These are phyloP conservation scores for Scutellaria minor DNA, from an alignment of 257 asterid species.

Conservation along the genomic window DNA sequence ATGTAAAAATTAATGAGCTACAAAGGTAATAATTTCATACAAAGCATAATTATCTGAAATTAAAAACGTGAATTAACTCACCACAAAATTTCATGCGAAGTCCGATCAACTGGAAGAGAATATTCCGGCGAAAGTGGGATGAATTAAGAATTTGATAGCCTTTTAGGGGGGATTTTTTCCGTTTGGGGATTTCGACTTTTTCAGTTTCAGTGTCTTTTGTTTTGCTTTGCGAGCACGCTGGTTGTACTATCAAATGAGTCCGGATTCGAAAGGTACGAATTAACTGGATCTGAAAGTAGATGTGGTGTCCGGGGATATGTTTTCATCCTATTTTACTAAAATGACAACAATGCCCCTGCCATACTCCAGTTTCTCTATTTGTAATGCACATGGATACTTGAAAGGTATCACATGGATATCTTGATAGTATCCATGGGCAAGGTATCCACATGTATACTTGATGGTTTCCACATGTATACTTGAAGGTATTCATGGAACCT, in stretches of 20 bases:
- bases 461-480: too few species aligned
- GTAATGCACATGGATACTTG: too few species aligned
- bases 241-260: slow-evolving; percentile 33
- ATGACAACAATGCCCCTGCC: slow-evolving; percentile 31
- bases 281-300: slow-evolving; percentile 34
- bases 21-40: background rate
- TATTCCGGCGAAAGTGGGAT: slow-evolving; percentile 32
- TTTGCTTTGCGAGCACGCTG: slow-evolving; percentile 55
- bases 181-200: slow-evolving; percentile 33
- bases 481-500: too few species aligned
- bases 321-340: background rate
- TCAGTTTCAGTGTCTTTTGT: slow-evolving; percentile 27
- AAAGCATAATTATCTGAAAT: background rate
- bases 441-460: too few species aligned
- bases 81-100: slow-evolving; percentile 33
- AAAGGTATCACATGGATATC: too few species aligned
- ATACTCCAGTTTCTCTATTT: background rate
- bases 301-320: slow-evolving; percentile 55
- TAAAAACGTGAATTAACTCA: slow-evolving; percentile 34
- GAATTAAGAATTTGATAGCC: background rate
- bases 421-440: too few species aligned
- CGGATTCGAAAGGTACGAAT: slow-evolving; percentile 55
- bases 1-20: slow-evolving; percentile 20
- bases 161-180: background rate
- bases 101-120: slow-evolving; percentile 34